These are phyloP conservation scores for Tieghemostelium lacteum DNA, from an alignment of 78 protist species.

Conservation along the genomic window DNA sequence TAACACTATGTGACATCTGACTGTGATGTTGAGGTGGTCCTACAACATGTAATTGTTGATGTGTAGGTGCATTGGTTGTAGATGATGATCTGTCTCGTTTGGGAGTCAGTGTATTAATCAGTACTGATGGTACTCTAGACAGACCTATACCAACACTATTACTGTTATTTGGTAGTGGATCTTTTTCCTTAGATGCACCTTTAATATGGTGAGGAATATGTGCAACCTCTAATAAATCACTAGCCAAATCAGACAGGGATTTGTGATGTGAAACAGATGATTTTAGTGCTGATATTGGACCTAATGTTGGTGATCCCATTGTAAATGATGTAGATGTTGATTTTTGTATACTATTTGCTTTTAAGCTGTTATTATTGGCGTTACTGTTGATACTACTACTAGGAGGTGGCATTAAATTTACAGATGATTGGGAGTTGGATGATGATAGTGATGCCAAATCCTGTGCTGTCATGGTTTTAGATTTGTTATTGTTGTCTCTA, in stretches of 20 bases:
- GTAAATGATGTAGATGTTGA: slow-evolving; percentile 67
- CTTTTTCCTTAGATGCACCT: not conserved
- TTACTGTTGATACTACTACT: not conserved
- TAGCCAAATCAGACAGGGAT: slow-evolving; percentile 29
- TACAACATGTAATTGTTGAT: not conserved
- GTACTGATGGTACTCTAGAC: not conserved
- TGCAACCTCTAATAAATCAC: not conserved
- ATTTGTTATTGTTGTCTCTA: slow-evolving; percentile 3
- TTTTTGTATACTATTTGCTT: slow-evolving; percentile 32
- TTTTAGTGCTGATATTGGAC: not conserved
- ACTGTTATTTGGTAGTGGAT: no score
- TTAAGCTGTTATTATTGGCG: not conserved
- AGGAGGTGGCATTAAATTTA: not conserved
- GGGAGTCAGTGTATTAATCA: not conserved
- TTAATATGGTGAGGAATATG: not conserved
- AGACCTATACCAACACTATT: no score
- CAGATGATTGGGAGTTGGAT: not conserved
- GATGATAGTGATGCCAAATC: slow-evolving; percentile 23
- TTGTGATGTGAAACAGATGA: slow-evolving; percentile 37
- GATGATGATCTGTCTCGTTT: not conserved
- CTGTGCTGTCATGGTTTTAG: slow-evolving; percentile 31
- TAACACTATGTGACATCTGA: no score
- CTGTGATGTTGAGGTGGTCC: not conserved
- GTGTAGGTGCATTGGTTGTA: not conserved
- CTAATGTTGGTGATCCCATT: slow-evolving; percentile 18